These are phyloP conservation scores for Alternaria incomplexa DNA, from an alignment of 2,329 filamentous ascomycete genomes.

Conservation along the genomic window DNA sequence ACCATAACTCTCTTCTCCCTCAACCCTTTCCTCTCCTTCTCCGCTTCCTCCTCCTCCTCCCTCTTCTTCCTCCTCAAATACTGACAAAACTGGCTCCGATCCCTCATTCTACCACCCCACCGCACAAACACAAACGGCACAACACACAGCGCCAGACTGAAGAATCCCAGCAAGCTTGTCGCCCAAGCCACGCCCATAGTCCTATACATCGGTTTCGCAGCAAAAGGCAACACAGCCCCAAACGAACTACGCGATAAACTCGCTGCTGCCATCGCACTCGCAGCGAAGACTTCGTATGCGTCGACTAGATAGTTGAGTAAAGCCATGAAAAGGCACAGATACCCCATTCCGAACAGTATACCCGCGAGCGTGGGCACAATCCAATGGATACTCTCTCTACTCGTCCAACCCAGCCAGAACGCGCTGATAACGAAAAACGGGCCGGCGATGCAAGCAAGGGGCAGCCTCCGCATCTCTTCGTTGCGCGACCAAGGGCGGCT, in stretches of 20 bases:
- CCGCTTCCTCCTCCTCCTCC: conserved; percentile 33
- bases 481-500: conserved; percentile 63
- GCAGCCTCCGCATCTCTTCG: conserved; percentile 73
- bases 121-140: conserved; percentile 66
- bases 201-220: conserved; percentile 65
- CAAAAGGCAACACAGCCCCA: conserved; percentile 66
- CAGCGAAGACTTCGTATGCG: conserved; percentile 76
- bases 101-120: conserved; percentile 61
- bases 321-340: conserved; percentile 59
- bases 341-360: conserved; percentile 54
- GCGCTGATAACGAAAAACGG: conserved; percentile 59
- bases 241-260: conserved; percentile 81
- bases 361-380: conserved; percentile 51
- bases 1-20: not conserved
- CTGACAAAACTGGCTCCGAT: conserved; percentile 66
- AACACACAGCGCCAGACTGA: conserved; percentile 57
- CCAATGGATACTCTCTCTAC: conserved; percentile 49
- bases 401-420: conserved; percentile 55
- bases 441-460: conserved; percentile 73
- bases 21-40: conserved; percentile 21
- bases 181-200: conserved; percentile 73
- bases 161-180: conserved; percentile 57
- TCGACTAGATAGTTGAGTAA: conserved; percentile 66
- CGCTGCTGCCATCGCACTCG: conserved; percentile 81
- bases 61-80: conserved; percentile 55